phyloP scores from a whole-genome alignment of 2,329 filamentous ascomycete genomes.

The Helotiales sp. region DNA sequence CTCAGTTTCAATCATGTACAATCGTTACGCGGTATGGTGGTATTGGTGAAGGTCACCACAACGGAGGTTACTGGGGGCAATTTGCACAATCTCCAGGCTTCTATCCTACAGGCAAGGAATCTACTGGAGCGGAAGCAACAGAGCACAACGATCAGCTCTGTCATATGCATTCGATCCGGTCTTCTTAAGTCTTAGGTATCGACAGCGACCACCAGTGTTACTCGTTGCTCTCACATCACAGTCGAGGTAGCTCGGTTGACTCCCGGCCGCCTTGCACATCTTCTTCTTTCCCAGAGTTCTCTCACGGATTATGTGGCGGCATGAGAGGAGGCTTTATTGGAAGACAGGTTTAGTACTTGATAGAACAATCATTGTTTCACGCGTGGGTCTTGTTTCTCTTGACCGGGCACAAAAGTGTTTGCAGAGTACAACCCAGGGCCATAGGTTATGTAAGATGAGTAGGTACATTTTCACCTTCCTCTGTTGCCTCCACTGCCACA shows the following conservation, averaged over 20 bases:
- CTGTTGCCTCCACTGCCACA: no score
- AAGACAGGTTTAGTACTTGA: no score
- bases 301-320: slow-evolving; percentile 35
- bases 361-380: no score
- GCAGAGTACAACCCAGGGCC: no score
- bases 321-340: no score
- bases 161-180: slow-evolving; percentile 32
- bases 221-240: slow-evolving; percentile 36
- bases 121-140: slow-evolving; percentile 33
- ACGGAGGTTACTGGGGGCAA: slow-evolving; percentile 28
- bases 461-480: no score
- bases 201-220: slow-evolving; percentile 30
- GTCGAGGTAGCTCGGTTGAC: slow-evolving; percentile 34
- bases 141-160: slow-evolving; percentile 36
- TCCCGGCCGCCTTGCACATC: slow-evolving; percentile 35
- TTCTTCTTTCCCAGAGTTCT: slow-evolving; percentile 34
- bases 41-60: slow-evolving; percentile 26
- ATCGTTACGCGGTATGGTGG: slow-evolving; percentile 37
- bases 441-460: no score
- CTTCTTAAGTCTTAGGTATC: slow-evolving; percentile 29
- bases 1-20: slow-evolving; percentile 28
- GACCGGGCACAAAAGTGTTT: no score
- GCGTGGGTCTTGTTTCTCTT: no score
- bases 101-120: slow-evolving; percentile 37
- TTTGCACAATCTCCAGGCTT: slow-evolving; percentile 33